Evolutionary conservation across 2,329 filamentous ascomycete species (phyloP), one percentile per base, ranked within the genome.

Genomic region (Trichophaea hybrida): DNA sequence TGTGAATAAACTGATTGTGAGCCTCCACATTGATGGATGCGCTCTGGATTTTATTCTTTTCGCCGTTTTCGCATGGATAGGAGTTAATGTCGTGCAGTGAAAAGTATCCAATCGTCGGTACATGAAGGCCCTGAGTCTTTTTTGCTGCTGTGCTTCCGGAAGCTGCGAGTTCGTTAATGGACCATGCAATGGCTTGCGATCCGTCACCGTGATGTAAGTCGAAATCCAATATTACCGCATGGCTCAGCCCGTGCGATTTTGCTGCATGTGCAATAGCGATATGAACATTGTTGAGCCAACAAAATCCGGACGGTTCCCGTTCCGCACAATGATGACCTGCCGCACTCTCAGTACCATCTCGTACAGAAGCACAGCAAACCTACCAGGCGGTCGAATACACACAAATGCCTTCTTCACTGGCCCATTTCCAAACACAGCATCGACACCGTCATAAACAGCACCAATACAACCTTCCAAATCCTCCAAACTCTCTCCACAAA

Each of bases 21-120:
- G 91, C 89, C 62, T 97, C 90, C 64, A 98, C 84, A 71, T 94
- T 97, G 32, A 96, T 74, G 74, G 90, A 96, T 1, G 94, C 93
- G 68, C 91, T 94, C 70, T 86, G 88, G 55, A 97, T 84, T 72
- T 97, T 97, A 24, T 93, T 88, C 60, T 86, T 81, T 63, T 97
- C 91, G n/a, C 91, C 93, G 70, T 80, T 81, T 71, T 98, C 93
- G 71, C 93, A 98, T 0, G 94, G 93, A 69, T 94, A 98, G 0
- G 91, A 97, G 73, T 98, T 97, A 74, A 98, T 96, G 69, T 98
- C 93, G 71, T 98, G 93, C 48, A 98, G 72, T 71, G 90, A 96
- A 72, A 95, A 97, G 71, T 98, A 98, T 7, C 90, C 93, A 68
- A 97, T 93, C 0, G 60, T 58, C 4, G 67, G 67, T 17, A 68